Percentiles rank a stretch among this genome's conserved stretches.
These are phyloP conservation scores for Pseudozyma sp. DNA, from an alignment of 1,284 basidiomycete genomes.

Conservation along the genomic window DNA sequence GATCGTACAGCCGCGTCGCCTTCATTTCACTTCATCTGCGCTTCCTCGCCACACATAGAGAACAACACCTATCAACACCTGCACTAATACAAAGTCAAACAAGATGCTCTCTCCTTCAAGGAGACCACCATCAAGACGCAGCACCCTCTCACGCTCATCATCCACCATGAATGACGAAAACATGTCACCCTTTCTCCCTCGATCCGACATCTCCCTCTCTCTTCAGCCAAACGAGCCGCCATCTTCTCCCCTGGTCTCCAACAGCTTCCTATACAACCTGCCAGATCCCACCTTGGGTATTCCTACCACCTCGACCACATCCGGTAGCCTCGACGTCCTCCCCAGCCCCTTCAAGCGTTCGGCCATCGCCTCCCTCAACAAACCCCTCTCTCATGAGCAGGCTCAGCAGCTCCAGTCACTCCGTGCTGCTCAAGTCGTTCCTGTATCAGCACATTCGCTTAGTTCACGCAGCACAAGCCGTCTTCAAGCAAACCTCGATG, in stretches of 20 bases:
- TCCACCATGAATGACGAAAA: constrained; percentile 35
- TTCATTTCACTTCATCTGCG: constrained; percentile 20
- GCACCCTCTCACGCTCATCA: constrained; percentile 1
- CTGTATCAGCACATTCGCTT: constrained; percentile 5
- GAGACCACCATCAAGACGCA: constrained; percentile 18
- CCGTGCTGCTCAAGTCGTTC: constrained; percentile 1
- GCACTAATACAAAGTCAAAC: neutral
- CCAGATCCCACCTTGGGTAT: constrained; percentile 41
- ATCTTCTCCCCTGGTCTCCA: constrained; percentile 36
- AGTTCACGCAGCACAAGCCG: constrained; percentile 6
- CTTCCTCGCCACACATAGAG: neutral
- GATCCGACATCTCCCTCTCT: constrained; percentile 15
- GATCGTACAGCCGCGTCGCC: neutral
- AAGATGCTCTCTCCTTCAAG: constrained; percentile 28
- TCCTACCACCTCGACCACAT: neutral
- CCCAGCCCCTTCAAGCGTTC: constrained; percentile 30
- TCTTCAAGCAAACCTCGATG: constrained; percentile 21
- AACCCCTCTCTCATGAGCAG: constrained; percentile 35
- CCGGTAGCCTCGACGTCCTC: constrained; percentile 6
- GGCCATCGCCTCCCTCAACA: constrained; percentile 30
- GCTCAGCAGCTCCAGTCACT: constrained; percentile 20
- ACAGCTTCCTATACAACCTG: constrained; percentile 48
- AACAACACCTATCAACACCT: constrained; percentile 12
- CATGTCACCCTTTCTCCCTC: constrained; percentile 15
- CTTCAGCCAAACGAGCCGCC: constrained; percentile 22